These are phyloP conservation scores for Cystobasidium pallidum DNA, from an alignment of 1,284 basidiomycete species.

Conservation along the genomic window DNA sequence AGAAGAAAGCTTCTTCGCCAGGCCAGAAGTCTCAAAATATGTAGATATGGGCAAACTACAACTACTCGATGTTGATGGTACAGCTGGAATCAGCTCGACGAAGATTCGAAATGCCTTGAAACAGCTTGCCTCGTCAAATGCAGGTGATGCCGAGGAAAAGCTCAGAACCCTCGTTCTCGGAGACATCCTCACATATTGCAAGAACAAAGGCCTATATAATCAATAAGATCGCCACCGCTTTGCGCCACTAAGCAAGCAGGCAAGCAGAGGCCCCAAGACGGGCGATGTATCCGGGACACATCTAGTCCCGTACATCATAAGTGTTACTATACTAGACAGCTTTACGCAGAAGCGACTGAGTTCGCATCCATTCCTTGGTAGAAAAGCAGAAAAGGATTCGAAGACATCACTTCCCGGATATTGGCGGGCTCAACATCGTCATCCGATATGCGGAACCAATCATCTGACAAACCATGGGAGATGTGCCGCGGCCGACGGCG, in stretches of 20 bases:
- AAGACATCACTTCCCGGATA: conserved; percentile 71
- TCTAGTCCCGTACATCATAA: too few species aligned
- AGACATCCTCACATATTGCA: conserved; percentile 18
- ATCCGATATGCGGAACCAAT: conserved; percentile 85
- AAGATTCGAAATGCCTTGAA: conserved; percentile 13
- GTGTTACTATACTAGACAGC: background rate
- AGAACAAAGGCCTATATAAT: background rate
- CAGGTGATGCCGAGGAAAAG: conserved; percentile 1
- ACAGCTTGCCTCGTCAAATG: background rate
- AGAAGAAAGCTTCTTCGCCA: conserved; percentile 56
- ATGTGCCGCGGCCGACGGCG: conserved; percentile 62
- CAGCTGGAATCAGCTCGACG: conserved; percentile 64
- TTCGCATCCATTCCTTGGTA: conserved; percentile 67
- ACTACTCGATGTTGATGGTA: conserved; percentile 66
- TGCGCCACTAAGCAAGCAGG: background rate
- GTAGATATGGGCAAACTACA: conserved; percentile 62
- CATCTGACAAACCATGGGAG: conserved; percentile 19
- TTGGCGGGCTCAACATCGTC: conserved; percentile 77
- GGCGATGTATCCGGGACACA: too few species aligned
- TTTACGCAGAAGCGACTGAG: background rate
- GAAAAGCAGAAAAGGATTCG: conserved; percentile 83
- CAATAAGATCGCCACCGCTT: background rate
- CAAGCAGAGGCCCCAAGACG: too few species aligned
- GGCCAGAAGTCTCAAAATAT: conserved; percentile 61
- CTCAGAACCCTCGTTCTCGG: background rate